Base-by-base conservation (phyloP, 2,329 filamentous ascomycete genomes). In the Rutstroemia sp. region DNA sequence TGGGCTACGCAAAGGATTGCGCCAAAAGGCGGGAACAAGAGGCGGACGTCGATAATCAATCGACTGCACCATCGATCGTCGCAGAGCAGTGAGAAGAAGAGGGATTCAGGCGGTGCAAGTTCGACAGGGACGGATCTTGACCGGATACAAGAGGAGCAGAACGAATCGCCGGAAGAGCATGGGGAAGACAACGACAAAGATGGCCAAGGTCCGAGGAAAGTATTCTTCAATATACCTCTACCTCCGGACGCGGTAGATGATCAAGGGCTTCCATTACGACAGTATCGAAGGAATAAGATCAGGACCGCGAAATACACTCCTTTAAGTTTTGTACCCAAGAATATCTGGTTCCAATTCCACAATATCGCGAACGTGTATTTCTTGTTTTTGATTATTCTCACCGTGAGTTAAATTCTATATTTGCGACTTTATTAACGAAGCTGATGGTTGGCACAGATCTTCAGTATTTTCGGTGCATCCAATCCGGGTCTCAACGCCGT, bases 351-450 rank as follows among this genome's bases (percentile, higher is more conserved):
- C 63, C 95, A 99, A 73, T 97, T 99, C 70, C 92, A 99, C 74
- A 97, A 97, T 69, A 87, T 99, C 67, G 94, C 94, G 69, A 99
- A 99, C 72, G 87, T 97, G 54, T 99, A 97, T 75, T 99, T 99
- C 80, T 78, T 97, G 65, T 96, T 97, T 74, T 81, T 92, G 66
- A 92, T 96, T 70, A 95, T 99, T 69, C 81, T 99, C 58, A 86
- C 87, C 68, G 94, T 97, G 86, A 79, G 92, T 80, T 47, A 14
- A 45, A 23, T 25, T 27, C 25, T 38, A 19, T 44, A 49, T 39
- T 30, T 50, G 21, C 48, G 8, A 17, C 19, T 39, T 14, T 38
- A 21, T 46, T 25, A 14, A 48, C 54, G 42, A 57, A 62, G 52
- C 63, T 71, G 64, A 71, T 65, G 19, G 23, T 60, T 21, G 47